A percentile compares a stretch with the other conserved stretches of the same genome.
Conservation (phyloP, 2,329 filamentous ascomycete genomes). For the Cercospora zeae-maydis region DNA sequence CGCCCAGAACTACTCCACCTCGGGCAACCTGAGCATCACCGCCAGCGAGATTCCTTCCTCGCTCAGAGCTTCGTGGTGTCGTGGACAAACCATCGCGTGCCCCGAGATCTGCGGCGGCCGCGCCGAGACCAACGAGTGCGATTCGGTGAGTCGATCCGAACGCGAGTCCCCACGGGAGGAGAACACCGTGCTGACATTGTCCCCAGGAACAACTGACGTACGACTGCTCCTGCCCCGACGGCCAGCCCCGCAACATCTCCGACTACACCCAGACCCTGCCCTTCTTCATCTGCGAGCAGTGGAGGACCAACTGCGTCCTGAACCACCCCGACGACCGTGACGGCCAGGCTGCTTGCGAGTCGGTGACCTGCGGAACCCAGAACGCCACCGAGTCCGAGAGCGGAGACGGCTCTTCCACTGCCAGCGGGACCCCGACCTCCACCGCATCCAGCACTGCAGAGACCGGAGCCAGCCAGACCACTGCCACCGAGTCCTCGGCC, state of each 20-base stretch:
- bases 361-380: constrained; percentile 51
- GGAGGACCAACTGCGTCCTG: constrained; percentile 44
- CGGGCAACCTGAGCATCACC: constrained; percentile 43
- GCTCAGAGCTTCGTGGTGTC: constrained; percentile 53
- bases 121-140: constrained; percentile 53
- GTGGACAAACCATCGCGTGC: constrained; percentile 57
- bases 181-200: neutral
- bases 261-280: constrained; percentile 58
- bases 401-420: constrained; percentile 30
- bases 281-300: constrained; percentile 56
- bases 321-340: constrained; percentile 39
- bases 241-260: constrained; percentile 52
- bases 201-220: constrained; percentile 48
- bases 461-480: constrained; percentile 22
- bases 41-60: constrained; percentile 39
- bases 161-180: constrained; percentile 24
- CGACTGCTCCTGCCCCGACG: constrained; percentile 57
- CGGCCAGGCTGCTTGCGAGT: constrained; percentile 46
- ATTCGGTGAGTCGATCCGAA: constrained; percentile 47
- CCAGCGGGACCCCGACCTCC: constrained; percentile 28
- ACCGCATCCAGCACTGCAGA: constrained; percentile 23
- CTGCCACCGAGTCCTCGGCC: constrained; percentile 33
- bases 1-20: constrained; percentile 41
- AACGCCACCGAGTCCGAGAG: constrained; percentile 42
- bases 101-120: constrained; percentile 55